Conservation (phyloP, 1,139 yeast species). For the Magnusiomyces tetraspermus region DNA sequence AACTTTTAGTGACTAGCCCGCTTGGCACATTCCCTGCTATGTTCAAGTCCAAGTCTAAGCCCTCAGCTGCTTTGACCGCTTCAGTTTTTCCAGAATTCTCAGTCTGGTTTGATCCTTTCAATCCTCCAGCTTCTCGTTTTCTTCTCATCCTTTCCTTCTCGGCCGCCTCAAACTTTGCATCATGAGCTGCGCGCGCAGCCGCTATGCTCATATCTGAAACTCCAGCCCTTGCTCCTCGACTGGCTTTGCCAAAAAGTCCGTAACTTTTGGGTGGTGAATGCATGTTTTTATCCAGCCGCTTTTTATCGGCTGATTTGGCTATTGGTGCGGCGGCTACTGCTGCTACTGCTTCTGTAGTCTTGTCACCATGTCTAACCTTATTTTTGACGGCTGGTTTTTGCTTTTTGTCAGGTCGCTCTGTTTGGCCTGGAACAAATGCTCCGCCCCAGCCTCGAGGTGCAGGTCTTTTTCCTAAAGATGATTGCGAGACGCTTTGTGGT, state of each 20-base stretch:
- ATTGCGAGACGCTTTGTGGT: too few relatives aligned
- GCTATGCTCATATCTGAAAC: not conserved
- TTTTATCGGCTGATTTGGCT: too few relatives aligned
- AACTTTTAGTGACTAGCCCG: too few relatives aligned
- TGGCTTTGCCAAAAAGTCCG: not conserved
- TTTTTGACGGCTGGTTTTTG: not conserved
- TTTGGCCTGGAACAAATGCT: slow-evolving; percentile 1
- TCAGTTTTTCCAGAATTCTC: too few relatives aligned
- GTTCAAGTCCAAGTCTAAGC: too few relatives aligned
- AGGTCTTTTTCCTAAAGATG: too few relatives aligned
- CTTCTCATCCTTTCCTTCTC: not conserved
- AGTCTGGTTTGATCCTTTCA: not conserved
- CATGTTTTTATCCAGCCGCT: too few relatives aligned
- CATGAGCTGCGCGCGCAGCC: not conserved
- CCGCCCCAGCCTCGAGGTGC: not conserved
- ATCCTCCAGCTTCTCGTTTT: not conserved
- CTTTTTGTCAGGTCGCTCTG: not conserved
- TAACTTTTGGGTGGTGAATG: too few relatives aligned
- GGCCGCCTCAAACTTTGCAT: not conserved
- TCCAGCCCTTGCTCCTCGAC: not conserved
- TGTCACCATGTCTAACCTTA: not conserved
- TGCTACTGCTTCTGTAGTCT: not conserved
- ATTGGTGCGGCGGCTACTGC: too few relatives aligned
- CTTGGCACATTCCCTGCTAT: too few relatives aligned
- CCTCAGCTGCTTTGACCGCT: too few relatives aligned